Conservation (phyloP, 2,329 filamentous ascomycete species). For the Cladosporium sp. region DNA sequence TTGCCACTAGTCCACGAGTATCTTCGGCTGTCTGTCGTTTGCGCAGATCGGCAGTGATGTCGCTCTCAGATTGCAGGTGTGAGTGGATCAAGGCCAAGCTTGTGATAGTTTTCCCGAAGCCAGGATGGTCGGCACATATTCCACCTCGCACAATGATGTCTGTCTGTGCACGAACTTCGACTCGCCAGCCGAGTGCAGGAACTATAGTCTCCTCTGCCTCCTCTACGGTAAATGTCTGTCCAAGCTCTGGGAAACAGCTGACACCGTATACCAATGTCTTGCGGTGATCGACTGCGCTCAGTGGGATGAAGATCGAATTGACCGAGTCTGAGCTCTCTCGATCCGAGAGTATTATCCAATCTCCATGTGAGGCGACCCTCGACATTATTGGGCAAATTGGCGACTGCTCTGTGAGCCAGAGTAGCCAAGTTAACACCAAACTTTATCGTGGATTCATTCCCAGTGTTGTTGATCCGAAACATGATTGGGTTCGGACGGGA, state of each 20-base stretch:
- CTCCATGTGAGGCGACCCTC: background rate
- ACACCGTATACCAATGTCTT: slow-evolving; percentile 1
- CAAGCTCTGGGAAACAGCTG: slow-evolving; percentile 48
- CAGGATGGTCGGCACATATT: slow-evolving; percentile 60
- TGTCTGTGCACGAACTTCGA: slow-evolving; percentile 50
- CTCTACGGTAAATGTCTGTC: slow-evolving; percentile 45
- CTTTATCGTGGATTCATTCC: slow-evolving; percentile 4
- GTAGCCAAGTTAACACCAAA: slow-evolving; percentile 28
- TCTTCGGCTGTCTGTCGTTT: background rate
- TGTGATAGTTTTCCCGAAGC: slow-evolving; percentile 63
- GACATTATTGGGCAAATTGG: slow-evolving; percentile 13
- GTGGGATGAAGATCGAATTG: background rate
- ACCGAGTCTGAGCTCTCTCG: background rate
- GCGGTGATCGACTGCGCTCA: background rate
- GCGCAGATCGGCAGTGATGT: background rate
- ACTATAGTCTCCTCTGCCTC: slow-evolving; percentile 56
- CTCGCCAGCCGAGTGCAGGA: slow-evolving; percentile 46
- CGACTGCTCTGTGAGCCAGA: slow-evolving; percentile 28
- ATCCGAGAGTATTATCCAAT: background rate
- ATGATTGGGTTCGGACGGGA: slow-evolving; percentile 35
- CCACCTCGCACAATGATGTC: slow-evolving; percentile 50
- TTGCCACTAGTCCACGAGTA: slow-evolving; percentile 35
- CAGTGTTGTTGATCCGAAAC: slow-evolving; percentile 8
- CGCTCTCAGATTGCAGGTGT: slow-evolving; percentile 12
- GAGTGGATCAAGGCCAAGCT: slow-evolving; percentile 54